These are phyloP conservation scores for Collybiopsis confluens DNA, from an alignment of 768 basidiomycete species.

Conservation along the genomic window DNA sequence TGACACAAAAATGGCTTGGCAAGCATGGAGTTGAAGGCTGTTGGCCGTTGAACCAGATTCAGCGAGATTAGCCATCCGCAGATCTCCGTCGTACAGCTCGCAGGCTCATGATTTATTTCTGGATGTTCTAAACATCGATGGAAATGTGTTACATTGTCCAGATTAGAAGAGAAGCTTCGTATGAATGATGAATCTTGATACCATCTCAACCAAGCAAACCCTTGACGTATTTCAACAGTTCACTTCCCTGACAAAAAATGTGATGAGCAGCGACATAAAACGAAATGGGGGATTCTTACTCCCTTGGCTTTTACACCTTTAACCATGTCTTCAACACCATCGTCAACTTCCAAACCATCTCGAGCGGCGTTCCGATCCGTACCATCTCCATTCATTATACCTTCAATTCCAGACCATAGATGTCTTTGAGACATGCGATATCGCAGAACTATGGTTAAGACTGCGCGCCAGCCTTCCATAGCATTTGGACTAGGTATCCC, in stretches of 20 bases:
- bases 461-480: constrained; percentile 78
- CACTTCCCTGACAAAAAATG: constrained; percentile 47
- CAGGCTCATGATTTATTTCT: too few species aligned
- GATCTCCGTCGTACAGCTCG: too few species aligned
- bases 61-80: too few species aligned
- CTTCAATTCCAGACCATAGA: not conserved
- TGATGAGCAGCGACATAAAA: constrained; percentile 7
- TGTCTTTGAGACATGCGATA: constrained; percentile 62
- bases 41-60: too few species aligned
- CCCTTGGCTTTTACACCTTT: constrained; percentile 71
- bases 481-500: constrained; percentile 17
- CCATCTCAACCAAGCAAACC: constrained; percentile 49
- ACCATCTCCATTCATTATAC: not conserved
- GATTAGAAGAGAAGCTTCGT: too few species aligned
- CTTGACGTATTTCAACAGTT: constrained; percentile 70
- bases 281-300: constrained; percentile 29
- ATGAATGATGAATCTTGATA: too few species aligned
- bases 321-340: constrained; percentile 66
- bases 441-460: constrained; percentile 63
- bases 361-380: constrained; percentile 10
- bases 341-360: constrained; percentile 36
- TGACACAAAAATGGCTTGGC: too few species aligned
- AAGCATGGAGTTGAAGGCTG: too few species aligned
- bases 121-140: too few species aligned
- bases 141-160: too few species aligned